Evolutionary conservation across 1,284 basidiomycete species (phyloP).

Genomic region (Trichosporon faecale): DNA sequence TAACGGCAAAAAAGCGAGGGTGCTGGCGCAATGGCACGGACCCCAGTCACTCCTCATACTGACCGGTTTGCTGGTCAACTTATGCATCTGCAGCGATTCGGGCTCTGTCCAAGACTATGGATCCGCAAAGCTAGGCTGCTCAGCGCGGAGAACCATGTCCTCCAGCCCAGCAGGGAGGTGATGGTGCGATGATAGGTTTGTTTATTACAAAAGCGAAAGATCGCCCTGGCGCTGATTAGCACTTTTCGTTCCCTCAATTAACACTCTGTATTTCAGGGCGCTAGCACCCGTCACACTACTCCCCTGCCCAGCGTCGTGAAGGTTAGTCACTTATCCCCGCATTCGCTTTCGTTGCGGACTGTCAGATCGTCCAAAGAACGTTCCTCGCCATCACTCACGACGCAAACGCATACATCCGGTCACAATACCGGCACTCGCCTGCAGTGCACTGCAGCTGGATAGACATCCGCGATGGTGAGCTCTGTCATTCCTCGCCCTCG

Average conservation of each 20-base stretch:
- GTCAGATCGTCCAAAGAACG: background rate
- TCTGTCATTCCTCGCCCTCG: background rate
- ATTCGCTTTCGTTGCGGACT: background rate
- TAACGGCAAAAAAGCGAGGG: background rate
- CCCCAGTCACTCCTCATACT: background rate
- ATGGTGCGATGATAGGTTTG: no score
- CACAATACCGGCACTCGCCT: no score
- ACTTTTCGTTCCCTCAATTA: background rate
- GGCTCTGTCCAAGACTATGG: no score
- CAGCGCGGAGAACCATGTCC: no score
- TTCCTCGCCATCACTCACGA: background rate
- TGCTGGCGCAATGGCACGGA: background rate
- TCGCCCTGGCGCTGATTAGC: no score
- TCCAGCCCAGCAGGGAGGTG: no score
- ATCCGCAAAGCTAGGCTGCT: no score
- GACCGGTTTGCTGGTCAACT: no score
- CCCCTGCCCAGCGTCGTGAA: background rate
- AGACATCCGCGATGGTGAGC: background rate
- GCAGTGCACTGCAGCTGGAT: no score
- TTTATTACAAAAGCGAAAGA: no score
- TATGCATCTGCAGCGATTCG: background rate
- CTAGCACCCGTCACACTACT: background rate
- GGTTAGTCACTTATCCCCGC: background rate
- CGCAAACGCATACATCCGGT: no score
- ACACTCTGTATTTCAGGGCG: background rate